These are phyloP conservation scores for Phytophthora kernoviae DNA, from an alignment of 352 stramenopile species.

Conservation along the genomic window DNA sequence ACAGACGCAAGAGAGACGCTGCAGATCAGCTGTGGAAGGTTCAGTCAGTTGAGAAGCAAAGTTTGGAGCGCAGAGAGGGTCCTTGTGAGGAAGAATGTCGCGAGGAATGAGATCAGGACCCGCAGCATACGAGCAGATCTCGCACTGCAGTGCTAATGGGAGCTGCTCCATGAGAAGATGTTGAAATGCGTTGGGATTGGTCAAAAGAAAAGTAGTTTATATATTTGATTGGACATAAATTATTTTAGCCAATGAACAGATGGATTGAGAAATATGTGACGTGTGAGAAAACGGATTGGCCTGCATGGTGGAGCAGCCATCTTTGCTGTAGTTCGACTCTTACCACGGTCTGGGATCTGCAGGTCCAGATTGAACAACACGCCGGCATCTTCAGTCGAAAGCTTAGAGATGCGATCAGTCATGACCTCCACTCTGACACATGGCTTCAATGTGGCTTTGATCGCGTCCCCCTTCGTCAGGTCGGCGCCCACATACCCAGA, in stretches of 20 bases:
- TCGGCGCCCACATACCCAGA: too few species aligned
- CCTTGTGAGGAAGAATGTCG: neutral
- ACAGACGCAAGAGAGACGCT: constrained; percentile 38
- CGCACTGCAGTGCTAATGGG: constrained; percentile 32
- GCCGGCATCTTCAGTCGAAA: too few species aligned
- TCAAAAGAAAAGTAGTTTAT: neutral
- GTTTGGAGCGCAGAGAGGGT: neutral
- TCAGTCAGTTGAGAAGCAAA: constrained; percentile 35
- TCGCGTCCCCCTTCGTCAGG: too few species aligned
- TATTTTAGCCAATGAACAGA: neutral
- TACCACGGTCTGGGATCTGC: too few species aligned
- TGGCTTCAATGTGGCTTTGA: too few species aligned
- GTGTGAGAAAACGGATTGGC: too few species aligned
- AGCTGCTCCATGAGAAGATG: constrained; percentile 28
- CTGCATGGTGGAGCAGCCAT: too few species aligned
- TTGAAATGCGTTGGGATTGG: neutral
- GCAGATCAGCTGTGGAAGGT: constrained; percentile 31
- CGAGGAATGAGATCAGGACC: constrained; percentile 44
- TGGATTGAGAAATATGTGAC: too few species aligned
- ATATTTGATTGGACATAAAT: neutral
- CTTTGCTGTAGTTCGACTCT: too few species aligned
- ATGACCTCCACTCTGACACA: too few species aligned
- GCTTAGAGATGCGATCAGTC: too few species aligned
- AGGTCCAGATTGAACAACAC: too few species aligned
- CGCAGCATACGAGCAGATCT: constrained; percentile 42